Evolutionary conservation across 495 filamentous ascomycete species (phyloP), one percentile per base, ranked within the genome.

Genomic region (Neurospora sp.): DNA sequence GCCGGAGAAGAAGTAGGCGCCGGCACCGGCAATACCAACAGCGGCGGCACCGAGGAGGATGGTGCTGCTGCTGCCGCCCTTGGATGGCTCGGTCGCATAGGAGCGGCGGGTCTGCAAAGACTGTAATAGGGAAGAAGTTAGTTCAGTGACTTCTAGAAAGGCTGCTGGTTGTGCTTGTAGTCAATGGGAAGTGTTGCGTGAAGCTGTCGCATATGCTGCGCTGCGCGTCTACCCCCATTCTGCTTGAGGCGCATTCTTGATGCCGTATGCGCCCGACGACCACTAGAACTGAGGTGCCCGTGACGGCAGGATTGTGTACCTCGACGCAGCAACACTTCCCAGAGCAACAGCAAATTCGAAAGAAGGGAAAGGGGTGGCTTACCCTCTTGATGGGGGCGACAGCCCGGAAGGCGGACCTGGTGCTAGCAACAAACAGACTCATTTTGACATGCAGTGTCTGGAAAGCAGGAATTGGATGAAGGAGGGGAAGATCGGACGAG

Each of bases 11-110:
- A 83, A 87, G 79, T 85, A 89, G 79, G 86, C 88, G 43, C 81
- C 85, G 48, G 78, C 89, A 39, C 82, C 86, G n/a, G 79, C 87
- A 17, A 84, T 72, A 66, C 81, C 82, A 45, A 72, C 75, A 10
- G 78, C 83, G 69, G 79, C 77, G 9, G 79, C 79, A 69, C 82
- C 74, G 76, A 85, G 85, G 74, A 87, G 79, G 42, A 85, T 69
- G 17, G 79, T 79, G 74, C 85, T 88, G 71, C 34, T 77, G 72
- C 34, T 77, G 73, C 82, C 76, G 70, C 76, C 79, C 39, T 80
- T 79, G 73, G 76, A 73, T 34, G 76, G 74, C 70, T 88, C 85
- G 71, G 87, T 88, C n/a, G 88, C 87, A 76, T 89, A 89, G 11
- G 48, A 24, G 69, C 83, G 80, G 76, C 87, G 86, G 70, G 73